Evolutionary conservation across 768 basidiomycete species (phyloP).

Genomic region (Holtermanniella nyarrowii): DNA sequence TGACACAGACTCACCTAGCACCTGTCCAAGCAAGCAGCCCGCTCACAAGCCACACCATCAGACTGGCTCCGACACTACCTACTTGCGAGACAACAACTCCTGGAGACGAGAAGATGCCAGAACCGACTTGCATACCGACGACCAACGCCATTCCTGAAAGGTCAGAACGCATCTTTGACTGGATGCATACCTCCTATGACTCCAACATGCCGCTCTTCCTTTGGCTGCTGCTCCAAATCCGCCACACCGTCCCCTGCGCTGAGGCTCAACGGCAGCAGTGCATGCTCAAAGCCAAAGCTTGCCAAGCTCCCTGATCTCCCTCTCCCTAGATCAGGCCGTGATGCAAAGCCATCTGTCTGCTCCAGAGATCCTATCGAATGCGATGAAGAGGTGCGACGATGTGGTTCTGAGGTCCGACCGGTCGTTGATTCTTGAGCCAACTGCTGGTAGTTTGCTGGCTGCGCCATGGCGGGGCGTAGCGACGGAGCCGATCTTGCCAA

Average conservation of each 20-base stretch:
- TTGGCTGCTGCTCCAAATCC: constrained; percentile 43
- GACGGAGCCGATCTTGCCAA: too few relatives aligned
- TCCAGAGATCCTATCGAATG: too few relatives aligned
- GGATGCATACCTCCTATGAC: too few relatives aligned
- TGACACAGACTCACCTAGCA: constrained; percentile 44
- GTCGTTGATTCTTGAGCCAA: too few relatives aligned
- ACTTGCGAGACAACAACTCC: constrained; percentile 84
- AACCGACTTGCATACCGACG: constrained; percentile 76
- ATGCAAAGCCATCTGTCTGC: too few relatives aligned
- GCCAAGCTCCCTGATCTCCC: constrained; percentile 12
- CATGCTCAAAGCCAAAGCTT: constrained; percentile 65
- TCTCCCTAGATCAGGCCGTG: too few relatives aligned
- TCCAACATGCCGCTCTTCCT: constrained; percentile 61
- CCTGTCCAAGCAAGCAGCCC: constrained; percentile 91
- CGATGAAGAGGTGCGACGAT: too few relatives aligned
- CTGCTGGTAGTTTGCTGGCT: too few relatives aligned
- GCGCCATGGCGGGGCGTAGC: too few relatives aligned
- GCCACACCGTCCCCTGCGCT: constrained; percentile 62
- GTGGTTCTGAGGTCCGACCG: too few relatives aligned
- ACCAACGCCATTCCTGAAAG: constrained; percentile 68
- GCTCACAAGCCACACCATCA: constrained; percentile 71
- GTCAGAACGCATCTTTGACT: constrained; percentile 54
- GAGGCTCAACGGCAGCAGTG: constrained; percentile 64
- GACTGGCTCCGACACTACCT: constrained; percentile 77
- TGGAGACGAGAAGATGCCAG: constrained; percentile 89